Percentiles rank a stretch among this genome's conserved stretches.
Conservation (phyloP, 768 basidiomycete genomes). For the Multifurca ochricompacta region DNA sequence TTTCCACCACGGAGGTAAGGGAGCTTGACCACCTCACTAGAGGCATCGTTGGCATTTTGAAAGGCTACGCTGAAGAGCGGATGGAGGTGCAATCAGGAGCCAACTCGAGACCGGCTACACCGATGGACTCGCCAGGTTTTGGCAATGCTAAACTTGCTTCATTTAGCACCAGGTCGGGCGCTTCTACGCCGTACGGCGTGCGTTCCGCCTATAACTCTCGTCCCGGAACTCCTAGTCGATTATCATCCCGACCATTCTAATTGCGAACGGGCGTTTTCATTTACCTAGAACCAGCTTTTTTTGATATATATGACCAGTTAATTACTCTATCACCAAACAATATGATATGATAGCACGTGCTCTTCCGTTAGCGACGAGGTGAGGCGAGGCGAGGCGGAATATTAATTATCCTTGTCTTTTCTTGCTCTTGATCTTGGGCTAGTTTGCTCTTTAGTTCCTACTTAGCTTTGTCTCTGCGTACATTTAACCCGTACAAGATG, state of each 20-base stretch:
- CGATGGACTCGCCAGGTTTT: slow-evolving; percentile 45
- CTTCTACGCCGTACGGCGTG: slow-evolving; percentile 43
- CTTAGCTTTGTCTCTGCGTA: slow-evolving; percentile 17
- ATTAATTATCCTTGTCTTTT: no score
- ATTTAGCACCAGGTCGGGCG: slow-evolving; percentile 45
- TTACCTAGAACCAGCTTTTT: no score
- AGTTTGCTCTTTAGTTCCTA: not conserved
- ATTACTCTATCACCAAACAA: no score
- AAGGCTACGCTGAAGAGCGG: slow-evolving; percentile 63
- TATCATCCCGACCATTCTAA: slow-evolving; percentile 36
- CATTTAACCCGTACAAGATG: slow-evolving; percentile 39
- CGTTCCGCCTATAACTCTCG: slow-evolving; percentile 45
- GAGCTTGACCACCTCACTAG: slow-evolving; percentile 70
- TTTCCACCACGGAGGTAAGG: slow-evolving; percentile 61
- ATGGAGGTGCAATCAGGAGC: slow-evolving; percentile 46
- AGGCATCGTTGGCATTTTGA: slow-evolving; percentile 65
- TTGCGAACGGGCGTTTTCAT: no score
- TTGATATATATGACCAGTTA: no score
- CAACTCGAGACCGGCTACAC: slow-evolving; percentile 62
- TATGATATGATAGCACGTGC: slow-evolving; percentile 11
- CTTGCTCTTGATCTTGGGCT: no score
- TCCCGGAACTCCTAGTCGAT: slow-evolving; percentile 56
- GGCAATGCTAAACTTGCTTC: slow-evolving; percentile 31
- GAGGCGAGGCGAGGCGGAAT: not conserved
- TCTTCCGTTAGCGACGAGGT: not conserved